A percentile compares a stretch with the other conserved stretches of the same genome.
These are phyloP conservation scores for Salvia sclarea DNA, from an alignment of 305 asterid genomes.

Conservation along the genomic window DNA sequence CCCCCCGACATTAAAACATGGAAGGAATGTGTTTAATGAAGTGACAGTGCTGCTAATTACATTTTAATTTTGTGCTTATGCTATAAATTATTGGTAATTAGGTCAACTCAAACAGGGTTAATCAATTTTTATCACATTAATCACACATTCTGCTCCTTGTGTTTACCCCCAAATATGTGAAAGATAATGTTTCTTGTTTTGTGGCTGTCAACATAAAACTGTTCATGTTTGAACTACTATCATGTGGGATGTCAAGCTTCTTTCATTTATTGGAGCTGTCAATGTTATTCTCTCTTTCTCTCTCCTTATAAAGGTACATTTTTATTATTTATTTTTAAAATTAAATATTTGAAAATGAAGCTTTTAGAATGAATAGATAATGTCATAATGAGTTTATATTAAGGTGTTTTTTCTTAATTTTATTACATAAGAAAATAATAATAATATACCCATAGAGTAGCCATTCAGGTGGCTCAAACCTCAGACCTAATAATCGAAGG, in stretches of 20 bases:
- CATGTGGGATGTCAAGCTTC: slow-evolving; percentile 41
- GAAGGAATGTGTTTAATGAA: slow-evolving; percentile 53
- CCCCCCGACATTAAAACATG: slow-evolving; percentile 63
- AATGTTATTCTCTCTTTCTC: slow-evolving; percentile 15
- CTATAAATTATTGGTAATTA: slow-evolving; percentile 36
- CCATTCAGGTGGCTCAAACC: no score
- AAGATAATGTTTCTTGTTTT: slow-evolving; percentile 27
- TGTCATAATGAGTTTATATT: background rate
- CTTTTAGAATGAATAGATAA: no score
- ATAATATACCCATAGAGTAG: no score
- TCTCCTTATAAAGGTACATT: no score
- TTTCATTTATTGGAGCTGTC: slow-evolving; percentile 27
- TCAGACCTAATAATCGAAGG: no score
- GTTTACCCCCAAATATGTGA: background rate
- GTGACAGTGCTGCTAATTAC: slow-evolving; percentile 29
- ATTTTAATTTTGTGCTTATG: slow-evolving; percentile 27
- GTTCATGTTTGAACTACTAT: slow-evolving; percentile 25
- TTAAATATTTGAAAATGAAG: background rate
- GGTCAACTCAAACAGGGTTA: slow-evolving; percentile 52
- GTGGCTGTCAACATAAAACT: slow-evolving; percentile 33
- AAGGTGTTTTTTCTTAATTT: no score
- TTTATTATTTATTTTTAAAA: background rate
- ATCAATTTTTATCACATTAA: background rate
- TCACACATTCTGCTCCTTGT: background rate
- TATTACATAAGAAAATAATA: no score